These are phyloP conservation scores for Astragalus glycyphyllos DNA, from an alignment of 306 rosid genomes.

Conservation along the genomic window DNA sequence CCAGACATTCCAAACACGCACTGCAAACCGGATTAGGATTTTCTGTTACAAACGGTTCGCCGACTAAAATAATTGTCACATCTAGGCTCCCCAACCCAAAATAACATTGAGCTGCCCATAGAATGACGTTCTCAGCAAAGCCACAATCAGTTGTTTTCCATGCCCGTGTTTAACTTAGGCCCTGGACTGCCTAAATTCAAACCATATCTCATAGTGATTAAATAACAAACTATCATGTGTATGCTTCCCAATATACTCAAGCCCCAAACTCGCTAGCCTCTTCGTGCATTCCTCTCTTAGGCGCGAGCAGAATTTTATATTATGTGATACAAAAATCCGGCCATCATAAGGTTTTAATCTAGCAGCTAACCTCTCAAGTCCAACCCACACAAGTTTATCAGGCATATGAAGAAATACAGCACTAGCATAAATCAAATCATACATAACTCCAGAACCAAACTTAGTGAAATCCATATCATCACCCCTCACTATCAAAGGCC, in stretches of 20 bases:
- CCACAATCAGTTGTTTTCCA: slow-evolving; percentile 28
- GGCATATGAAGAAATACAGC: slow-evolving; percentile 98
- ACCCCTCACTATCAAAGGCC: slow-evolving; percentile 82
- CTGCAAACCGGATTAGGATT: too few relatives aligned
- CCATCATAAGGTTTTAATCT: slow-evolving; percentile 75
- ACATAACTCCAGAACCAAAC: slow-evolving; percentile 60
- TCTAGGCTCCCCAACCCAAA: slow-evolving; percentile 27
- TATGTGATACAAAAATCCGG: slow-evolving; percentile 84
- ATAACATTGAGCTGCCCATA: slow-evolving; percentile 32
- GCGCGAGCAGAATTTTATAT: slow-evolving; percentile 82
- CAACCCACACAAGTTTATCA: slow-evolving; percentile 85
- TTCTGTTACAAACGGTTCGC: slow-evolving; percentile 35
- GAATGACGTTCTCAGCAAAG: slow-evolving; percentile 21
- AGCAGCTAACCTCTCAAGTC: slow-evolving; percentile 71
- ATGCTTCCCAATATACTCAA: slow-evolving; percentile 76
- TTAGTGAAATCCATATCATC: slow-evolving; percentile 79
- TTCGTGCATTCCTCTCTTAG: slow-evolving; percentile 79
- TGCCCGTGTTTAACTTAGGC: slow-evolving; percentile 37
- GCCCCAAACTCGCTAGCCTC: slow-evolving; percentile 69
- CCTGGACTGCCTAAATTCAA: slow-evolving; percentile 67
- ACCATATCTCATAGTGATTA: slow-evolving; percentile 95
- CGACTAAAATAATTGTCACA: slow-evolving; percentile 18
- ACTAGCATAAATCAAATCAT: slow-evolving; percentile 89
- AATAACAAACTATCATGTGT: slow-evolving; percentile 91
- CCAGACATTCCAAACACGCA: too few relatives aligned